phyloP scores from a whole-genome alignment of 108 stramenopile genomes.

The Nitzschia sp. region DNA sequence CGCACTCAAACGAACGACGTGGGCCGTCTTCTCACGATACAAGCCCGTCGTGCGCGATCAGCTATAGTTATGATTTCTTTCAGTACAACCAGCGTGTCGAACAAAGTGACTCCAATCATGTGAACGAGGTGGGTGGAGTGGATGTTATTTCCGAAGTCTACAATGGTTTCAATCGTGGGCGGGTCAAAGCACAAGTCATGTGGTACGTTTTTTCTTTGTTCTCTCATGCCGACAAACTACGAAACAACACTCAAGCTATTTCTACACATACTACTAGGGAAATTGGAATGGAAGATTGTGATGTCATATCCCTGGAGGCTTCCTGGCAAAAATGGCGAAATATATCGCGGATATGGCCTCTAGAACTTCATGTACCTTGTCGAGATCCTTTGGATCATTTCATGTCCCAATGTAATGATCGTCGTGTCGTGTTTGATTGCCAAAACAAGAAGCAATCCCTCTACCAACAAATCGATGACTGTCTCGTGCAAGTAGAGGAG shows the following conservation, averaged over 20 bases:
- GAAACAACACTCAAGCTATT: too few species aligned
- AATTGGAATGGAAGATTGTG: conserved; percentile 51
- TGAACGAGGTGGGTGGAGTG: background rate
- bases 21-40: conserved; percentile 36
- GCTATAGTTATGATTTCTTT: background rate
- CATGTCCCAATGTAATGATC: conserved; percentile 43
- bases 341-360: background rate
- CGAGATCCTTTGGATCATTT: conserved; percentile 44
- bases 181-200: conserved; percentile 20
- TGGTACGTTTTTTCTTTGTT: too few species aligned
- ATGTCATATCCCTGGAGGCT: conserved; percentile 36
- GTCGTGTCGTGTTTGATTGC: conserved; percentile 23
- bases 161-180: conserved; percentile 15
- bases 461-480: conserved; percentile 6
- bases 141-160: background rate
- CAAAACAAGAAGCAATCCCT: too few species aligned
- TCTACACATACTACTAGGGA: too few species aligned
- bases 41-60: conserved; percentile 14
- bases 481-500: too few species aligned
- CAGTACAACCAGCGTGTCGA: background rate
- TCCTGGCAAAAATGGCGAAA: background rate
- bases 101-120: background rate
- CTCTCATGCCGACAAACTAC: too few species aligned
- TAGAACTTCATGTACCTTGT: conserved; percentile 55
- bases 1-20: background rate